A percentile compares a stretch with the other conserved stretches of the same genome.
These are phyloP conservation scores for Lonicera japonica DNA, from an alignment of 129 eudicot species.

Conservation along the genomic window DNA sequence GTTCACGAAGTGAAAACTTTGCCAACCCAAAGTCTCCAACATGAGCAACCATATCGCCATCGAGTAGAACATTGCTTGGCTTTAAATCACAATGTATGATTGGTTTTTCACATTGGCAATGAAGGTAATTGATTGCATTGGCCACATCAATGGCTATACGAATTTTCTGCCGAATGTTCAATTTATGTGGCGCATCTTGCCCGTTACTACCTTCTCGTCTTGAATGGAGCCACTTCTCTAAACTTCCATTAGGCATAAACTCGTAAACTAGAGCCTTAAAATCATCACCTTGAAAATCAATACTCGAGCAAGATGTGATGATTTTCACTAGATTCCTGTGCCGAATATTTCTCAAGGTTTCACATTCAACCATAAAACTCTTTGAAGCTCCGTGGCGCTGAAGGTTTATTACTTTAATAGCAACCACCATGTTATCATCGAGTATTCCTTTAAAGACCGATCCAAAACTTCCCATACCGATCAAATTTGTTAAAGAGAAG, in stretches of 20 bases:
- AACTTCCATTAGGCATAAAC: neutral
- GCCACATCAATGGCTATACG: neutral
- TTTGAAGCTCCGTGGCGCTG: neutral
- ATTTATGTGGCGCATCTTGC: neutral
- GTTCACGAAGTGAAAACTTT: no score
- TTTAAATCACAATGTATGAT: neutral
- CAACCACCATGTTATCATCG: neutral
- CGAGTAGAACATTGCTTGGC: neutral
- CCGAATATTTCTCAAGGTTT: neutral
- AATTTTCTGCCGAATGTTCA: neutral
- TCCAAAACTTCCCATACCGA: slow-evolving; percentile 5
- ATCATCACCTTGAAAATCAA: neutral
- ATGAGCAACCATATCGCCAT: neutral
- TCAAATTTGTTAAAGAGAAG: slow-evolving; percentile 10
- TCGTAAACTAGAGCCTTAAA: neutral
- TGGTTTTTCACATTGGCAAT: neutral
- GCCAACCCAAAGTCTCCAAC: neutral
- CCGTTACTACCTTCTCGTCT: no score
- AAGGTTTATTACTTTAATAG: slow-evolving; percentile 12
- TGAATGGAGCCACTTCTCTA: neutral
- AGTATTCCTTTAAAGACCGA: slow-evolving; percentile 2
- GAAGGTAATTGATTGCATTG: neutral
- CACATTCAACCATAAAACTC: slow-evolving; percentile 2
- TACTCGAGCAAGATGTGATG: neutral
- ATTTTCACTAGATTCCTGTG: neutral